These are phyloP conservation scores for Desmodesmus armatus DNA, from an alignment of 139 green algal genomes.

Conservation along the genomic window DNA sequence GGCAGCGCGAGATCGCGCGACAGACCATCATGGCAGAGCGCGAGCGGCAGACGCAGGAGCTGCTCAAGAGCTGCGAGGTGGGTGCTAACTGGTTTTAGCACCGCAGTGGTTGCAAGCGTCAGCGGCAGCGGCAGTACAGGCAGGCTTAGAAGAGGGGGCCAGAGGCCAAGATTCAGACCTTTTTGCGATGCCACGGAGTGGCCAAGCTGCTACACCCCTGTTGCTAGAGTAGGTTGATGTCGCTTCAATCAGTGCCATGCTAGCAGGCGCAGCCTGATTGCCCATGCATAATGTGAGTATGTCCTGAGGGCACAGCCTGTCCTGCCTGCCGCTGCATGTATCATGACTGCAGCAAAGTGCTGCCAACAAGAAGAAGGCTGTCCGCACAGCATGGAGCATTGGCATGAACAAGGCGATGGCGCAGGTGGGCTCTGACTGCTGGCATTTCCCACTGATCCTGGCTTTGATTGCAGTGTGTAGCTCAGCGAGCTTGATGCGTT, in stretches of 20 bases:
- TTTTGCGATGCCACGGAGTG: too few species aligned
- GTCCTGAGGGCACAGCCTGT: neutral
- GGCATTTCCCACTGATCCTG: too few species aligned
- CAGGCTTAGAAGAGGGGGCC: too few species aligned
- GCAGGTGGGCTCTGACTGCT: too few species aligned
- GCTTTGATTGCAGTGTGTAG: too few species aligned
- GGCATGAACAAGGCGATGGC: slow-evolving; percentile 68
- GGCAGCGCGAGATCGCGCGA: slow-evolving; percentile 39
- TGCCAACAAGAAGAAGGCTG: slow-evolving; percentile 46
- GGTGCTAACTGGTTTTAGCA: too few species aligned
- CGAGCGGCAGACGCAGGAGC: slow-evolving; percentile 75
- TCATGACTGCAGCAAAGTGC: slow-evolving; percentile 12
- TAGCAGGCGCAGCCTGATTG: neutral
- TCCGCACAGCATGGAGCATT: slow-evolving; percentile 51
- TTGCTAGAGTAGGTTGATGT: neutral
- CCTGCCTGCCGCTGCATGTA: neutral
- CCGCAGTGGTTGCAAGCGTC: too few species aligned
- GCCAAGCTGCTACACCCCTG: neutral
- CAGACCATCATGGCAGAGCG: slow-evolving; percentile 76
- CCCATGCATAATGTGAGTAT: neutral
- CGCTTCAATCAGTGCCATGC: neutral
- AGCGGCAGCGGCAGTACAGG: too few species aligned
- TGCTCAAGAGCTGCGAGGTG: slow-evolving; percentile 68
- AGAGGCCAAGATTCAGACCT: too few species aligned
- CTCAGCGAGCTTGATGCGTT: too few species aligned